These are phyloP conservation scores for Pterulicium gracile DNA, from an alignment of 1,284 basidiomycete genomes.

Conservation along the genomic window DNA sequence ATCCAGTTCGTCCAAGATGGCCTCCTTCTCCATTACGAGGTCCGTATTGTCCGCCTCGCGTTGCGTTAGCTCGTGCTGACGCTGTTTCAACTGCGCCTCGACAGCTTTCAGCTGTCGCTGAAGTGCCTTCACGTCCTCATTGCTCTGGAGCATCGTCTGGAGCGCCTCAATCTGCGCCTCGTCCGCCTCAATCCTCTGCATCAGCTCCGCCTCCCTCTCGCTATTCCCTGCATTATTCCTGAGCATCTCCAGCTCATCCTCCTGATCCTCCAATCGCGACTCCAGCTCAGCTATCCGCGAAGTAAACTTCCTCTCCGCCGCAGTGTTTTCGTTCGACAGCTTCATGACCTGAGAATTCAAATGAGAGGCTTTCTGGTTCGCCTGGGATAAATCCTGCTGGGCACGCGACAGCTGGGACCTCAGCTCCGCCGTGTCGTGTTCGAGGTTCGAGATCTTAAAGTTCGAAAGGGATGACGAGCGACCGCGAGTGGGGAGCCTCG, in stretches of 20 bases:
- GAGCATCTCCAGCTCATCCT: conserved; percentile 43
- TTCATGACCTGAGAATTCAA: conserved; percentile 37
- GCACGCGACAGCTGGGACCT: conserved; percentile 30
- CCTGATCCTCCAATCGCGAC: conserved; percentile 36
- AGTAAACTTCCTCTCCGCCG: conserved; percentile 34
- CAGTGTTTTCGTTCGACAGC: conserved; percentile 49
- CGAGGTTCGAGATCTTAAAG: conserved; percentile 34
- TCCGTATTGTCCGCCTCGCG: conserved; percentile 24
- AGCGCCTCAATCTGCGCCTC: conserved; percentile 46
- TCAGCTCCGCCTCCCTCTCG: conserved; percentile 39
- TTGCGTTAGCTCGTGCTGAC: conserved; percentile 27
- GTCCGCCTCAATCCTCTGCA: conserved; percentile 55
- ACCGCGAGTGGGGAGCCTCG: conserved; percentile 20
- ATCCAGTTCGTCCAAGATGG: conserved; percentile 31
- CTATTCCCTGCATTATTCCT: conserved; percentile 23
- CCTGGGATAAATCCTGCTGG: conserved; percentile 28
- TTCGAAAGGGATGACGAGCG: conserved; percentile 41
- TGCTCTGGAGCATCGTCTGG: conserved; percentile 30
- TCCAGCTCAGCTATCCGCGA: conserved; percentile 31
- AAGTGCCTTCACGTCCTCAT: conserved; percentile 22
- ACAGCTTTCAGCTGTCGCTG: conserved; percentile 24
- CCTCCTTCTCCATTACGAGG: conserved; percentile 34
- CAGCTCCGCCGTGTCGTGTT: conserved; percentile 41
- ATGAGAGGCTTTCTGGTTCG: conserved; percentile 35
- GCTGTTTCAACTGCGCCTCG: conserved; percentile 29